Percentiles rank a stretch among this genome's conserved stretches.
Evolutionary conservation across 108 stramenopile genomes (phyloP).

Genomic region (Epithemia pelagica): DNA sequence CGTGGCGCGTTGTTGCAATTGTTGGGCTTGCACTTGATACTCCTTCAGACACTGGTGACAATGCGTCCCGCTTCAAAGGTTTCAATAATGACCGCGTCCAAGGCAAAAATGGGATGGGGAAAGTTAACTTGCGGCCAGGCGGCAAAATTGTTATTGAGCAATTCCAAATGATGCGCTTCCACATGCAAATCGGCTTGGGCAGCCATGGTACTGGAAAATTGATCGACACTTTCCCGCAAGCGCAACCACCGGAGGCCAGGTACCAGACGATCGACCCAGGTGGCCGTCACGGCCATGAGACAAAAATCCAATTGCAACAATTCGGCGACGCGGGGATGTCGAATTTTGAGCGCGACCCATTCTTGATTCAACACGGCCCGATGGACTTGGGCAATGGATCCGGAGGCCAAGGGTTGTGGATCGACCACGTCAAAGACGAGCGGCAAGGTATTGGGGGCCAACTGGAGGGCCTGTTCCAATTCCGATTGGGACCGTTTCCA

Average conservation of each 20-base stretch:
- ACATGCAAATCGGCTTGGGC: constrained; percentile 67
- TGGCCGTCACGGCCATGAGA: constrained; percentile 53
- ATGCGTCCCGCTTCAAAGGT: constrained; percentile 48
- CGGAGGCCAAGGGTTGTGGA: constrained; percentile 63
- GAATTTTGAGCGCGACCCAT: constrained; percentile 60
- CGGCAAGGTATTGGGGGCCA: constrained; percentile 18
- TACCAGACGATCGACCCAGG: constrained; percentile 32
- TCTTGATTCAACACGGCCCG: constrained; percentile 38
- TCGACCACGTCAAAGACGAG: constrained; percentile 69
- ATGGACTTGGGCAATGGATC: constrained; percentile 82
- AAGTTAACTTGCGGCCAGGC: constrained; percentile 46
- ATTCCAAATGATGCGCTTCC: constrained; percentile 68
- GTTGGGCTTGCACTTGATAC: too few relatives aligned
- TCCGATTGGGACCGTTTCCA: constrained; percentile 44
- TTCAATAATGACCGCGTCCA: constrained; percentile 47
- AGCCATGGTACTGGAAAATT: constrained; percentile 81
- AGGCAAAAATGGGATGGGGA: constrained; percentile 48
- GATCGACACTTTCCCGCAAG: constrained; percentile 51
- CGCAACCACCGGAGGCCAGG: constrained; percentile 50
- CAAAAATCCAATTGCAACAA: constrained; percentile 72
- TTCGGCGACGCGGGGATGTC: constrained; percentile 71
- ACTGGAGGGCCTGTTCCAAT: constrained; percentile 29
- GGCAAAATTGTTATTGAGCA: constrained; percentile 68
- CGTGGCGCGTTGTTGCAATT: too few relatives aligned
- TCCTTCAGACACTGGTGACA: constrained; percentile 19